Base-by-base conservation (phyloP, 495 filamentous ascomycete species). In the Penicillium canariense region DNA sequence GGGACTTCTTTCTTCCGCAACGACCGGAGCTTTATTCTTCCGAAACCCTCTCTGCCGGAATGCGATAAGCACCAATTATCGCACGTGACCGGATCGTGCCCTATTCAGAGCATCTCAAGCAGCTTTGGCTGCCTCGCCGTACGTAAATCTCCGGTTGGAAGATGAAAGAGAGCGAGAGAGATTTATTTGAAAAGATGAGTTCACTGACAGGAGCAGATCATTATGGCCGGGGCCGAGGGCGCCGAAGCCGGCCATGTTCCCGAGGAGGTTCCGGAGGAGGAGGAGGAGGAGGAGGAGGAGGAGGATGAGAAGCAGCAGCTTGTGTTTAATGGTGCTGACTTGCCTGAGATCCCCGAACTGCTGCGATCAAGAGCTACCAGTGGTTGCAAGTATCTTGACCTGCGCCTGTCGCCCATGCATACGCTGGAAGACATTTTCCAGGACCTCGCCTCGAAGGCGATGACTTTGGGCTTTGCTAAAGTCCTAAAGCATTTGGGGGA, bases 341-440 rank as follows among this genome's bases (percentile, higher is more conserved):
- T 25, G 12, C 20, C 32, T 30, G 50, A 58, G 31, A 51, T 61
- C 31, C 59, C 59, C 10, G 59, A 61, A 38, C 14, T 58, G 22
- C 30, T 23, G 6, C 49, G 59, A n/a, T n/a, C n/a, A n/a, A n/a
- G n/a, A n/a, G n/a, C n/a, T n/a, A n/a, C n/a, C n/a, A n/a, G n/a
- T n/a, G n/a, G n/a, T n/a, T n/a, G n/a, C n/a, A n/a, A n/a, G n/a
- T 63, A 64, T 8, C 54, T 78, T 5, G 63, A 65, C 6, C 40
- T 52, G 25, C 17, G 60, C 36, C 61, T 81, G 14, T 73, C 79
- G 1, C 82, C 81, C 5, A 61, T 84, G 35, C 50, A 68, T 52
- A 62, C 68, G 17, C 66, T 83, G 31, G 44, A 62, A 11, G 76
- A 82, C 11, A 84, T 84, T 9, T 84, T 78, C 58, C 50, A 60